Evolutionary conservation across 202 grass and related monocot genomes (phyloP), one percentile per base, ranked within the genome.

Genomic region (Bolboschoenoplectus hybrid): DNA sequence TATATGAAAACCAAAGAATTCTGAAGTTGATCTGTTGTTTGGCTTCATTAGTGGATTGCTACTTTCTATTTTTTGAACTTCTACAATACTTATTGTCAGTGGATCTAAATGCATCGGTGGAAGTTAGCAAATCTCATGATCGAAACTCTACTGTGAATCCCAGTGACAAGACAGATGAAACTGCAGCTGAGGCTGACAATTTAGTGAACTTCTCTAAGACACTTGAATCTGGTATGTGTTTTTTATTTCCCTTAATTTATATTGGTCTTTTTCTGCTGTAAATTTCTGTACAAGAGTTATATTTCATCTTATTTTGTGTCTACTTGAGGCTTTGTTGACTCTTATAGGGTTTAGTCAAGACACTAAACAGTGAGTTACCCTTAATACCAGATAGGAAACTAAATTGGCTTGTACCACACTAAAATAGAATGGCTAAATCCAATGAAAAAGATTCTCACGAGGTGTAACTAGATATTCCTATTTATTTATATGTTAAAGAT

Each of bases 161-260:
- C 34, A n/a, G 5, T 81, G 57, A 16, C 56, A 81, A 81, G 26
- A 61, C 39, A 40, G 55, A 62, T 81, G 51, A 61, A 47, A 66
- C 26, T 44, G 35, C 63, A 83, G 34, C 65, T 11, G 63, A 50
- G 45, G 32, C 9, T 69, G 49, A 64, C 43, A 71, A 70, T 56
- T 56, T 84, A 55, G 46, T 68, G 9, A 41, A 71, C 38, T 71
- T 71, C 14, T 63, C 63, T 13, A 70, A 71, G 49, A 14, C 81
- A 19, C 20, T 66, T 84, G 26, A 84, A 70, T 56, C 43, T 84
- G 82, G 82, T 84, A 68, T 13, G 49, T 84, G 10, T 17, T 71
- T 84, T 41, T 84, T 41, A 34, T 41, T 69, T 7, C 63, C n/a
- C 32, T 84, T 71, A 70, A 69, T 57, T 55, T 5, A 40, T 51